Evolutionary conservation across 768 basidiomycete genomes (phyloP), one percentile per base, ranked within the genome.

Genomic region (Phylloporus rhodoxanthus): DNA sequence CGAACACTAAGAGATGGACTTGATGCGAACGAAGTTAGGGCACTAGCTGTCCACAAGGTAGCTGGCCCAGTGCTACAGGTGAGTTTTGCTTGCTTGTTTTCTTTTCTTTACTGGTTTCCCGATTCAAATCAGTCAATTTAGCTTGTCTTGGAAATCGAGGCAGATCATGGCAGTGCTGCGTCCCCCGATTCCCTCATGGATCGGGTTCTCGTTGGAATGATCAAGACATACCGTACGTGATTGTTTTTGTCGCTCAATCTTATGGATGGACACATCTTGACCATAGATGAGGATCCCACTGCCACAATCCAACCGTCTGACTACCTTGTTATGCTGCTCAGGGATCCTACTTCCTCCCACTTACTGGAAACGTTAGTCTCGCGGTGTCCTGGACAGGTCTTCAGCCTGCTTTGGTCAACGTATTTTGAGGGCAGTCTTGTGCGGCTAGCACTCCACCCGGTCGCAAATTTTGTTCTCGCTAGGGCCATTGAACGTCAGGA

Each of bases 381-480:
- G 5, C 76, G 78, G 43, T 78, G 82, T 15, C 83, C 91, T 0
- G 67, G 73, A 6, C 58, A 68, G 15, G 75, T 84, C 2, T 93
- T 94, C 61, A 62, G 68, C 28, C 59, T 74, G 0, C 60, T 96
- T 5, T 98, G 95, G 95, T 59, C 69, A 3, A 76, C 77, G 0
- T 94, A 96, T 68, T 85, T 98, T 63, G 66, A 70, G 38, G 82
- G 81, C n/a, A 82, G 84, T 54, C 71, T 96, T 32, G 68, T 76
- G 3, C 78, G 85, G 49, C 72, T 96, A 25, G 83, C 87, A 15
- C 72, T 77, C 17, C 95, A 99, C 66, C 91, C 94, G 3, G 87
- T 94, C 2, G 92, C 90, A 11, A 99, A 98, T 62, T 99, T 92
- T 59, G 93, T 97, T 19, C 74, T 93, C 5, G 86, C 93, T 1